Base-by-base conservation (phyloP, 2,329 filamentous ascomycete genomes). In the Sarocladiaceae sp. region DNA sequence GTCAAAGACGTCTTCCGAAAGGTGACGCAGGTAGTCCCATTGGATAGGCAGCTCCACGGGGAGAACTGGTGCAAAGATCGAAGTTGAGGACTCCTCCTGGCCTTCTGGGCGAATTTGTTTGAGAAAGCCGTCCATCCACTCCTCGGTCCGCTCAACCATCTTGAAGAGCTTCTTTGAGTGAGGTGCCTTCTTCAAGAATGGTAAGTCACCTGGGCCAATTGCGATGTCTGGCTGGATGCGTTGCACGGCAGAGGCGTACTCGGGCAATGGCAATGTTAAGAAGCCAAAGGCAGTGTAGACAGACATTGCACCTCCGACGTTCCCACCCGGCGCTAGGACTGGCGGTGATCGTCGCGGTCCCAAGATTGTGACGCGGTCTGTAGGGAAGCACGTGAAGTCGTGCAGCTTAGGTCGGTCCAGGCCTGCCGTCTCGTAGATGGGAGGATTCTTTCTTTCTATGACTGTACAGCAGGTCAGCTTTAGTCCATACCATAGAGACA, bases 281-380 rank as follows among this genome's bases (percentile, higher is more conserved):
- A 95, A 96, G 26, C 94, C 94, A 1, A 90, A 89, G 0, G 91
- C 93, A 2, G 94, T 96, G 64, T 88, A 84, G 46, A 97, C 79
- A 17, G 87, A 84, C 37, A 97, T 76, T 44, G 84, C 79, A 35
- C 80, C 80, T 56, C 86, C 80, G 8, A 84, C 85, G 65, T 94
- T 91, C 18, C 82, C 81, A 57, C 83, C 74, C 0, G 89, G 88
- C 6, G 86, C 83, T 8, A 78, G 70, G 18, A 97, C 84, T 1
- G 90, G 83, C 1, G 92, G 88, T 47, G 86, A 82, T 28, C 93
- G 80, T 51, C 94, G 85, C 0, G 93, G 80, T 11, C 86, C 89
- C 3, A 99, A 72, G 2, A 99, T 70, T 7, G 90, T 80, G 42
- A 87, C 67, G 28, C 83, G 72, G 15, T 84, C 77, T 13, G 82